Evolutionary conservation across 805 yeast species (phyloP).

Genomic region (Candida parachauliodes): DNA sequence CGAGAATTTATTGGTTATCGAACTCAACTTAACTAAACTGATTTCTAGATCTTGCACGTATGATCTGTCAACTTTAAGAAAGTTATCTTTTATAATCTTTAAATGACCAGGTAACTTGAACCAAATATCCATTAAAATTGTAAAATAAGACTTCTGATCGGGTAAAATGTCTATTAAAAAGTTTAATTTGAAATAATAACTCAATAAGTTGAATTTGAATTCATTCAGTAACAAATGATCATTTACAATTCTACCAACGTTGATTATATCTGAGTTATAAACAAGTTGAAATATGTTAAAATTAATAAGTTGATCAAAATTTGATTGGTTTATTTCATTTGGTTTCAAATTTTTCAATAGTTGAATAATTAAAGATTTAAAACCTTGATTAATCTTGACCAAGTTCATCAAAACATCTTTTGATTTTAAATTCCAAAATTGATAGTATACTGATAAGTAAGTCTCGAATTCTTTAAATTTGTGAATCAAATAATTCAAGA

Average conservation of each 20-base stretch:
- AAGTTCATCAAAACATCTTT: conserved; percentile 1
- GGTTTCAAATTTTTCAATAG: conserved; percentile 5
- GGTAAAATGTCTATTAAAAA: conserved; percentile 1
- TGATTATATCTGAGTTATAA: conserved; percentile 9
- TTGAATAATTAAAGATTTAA: conserved; percentile 3
- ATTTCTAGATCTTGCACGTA: conserved; percentile 14
- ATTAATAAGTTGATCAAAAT: conserved; percentile 4
- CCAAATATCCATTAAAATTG: conserved; percentile 44
- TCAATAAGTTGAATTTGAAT: conserved; percentile 7
- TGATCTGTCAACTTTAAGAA: conserved; percentile 3
- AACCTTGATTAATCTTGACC: background rate
- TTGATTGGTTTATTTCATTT: background rate
- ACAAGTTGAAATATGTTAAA: conserved; percentile 10
- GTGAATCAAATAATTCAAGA: conserved; percentile 7
- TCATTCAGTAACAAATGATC: conserved; percentile 3
- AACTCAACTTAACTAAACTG: conserved; percentile 18
- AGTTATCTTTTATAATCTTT: conserved; percentile 15
- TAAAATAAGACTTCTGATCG: conserved; percentile 22
- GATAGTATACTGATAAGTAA: background rate
- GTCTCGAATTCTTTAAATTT: conserved; percentile 6
- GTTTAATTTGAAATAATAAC: conserved; percentile 6
- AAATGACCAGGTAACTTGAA: conserved; percentile 28
- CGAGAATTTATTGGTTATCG: conserved; percentile 14
- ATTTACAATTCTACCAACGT: conserved; percentile 5
- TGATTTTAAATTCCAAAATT: conserved; percentile 2